phyloP scores from a whole-genome alignment of 2,329 filamentous ascomycete species.

The Claviceps sp. region DNA sequence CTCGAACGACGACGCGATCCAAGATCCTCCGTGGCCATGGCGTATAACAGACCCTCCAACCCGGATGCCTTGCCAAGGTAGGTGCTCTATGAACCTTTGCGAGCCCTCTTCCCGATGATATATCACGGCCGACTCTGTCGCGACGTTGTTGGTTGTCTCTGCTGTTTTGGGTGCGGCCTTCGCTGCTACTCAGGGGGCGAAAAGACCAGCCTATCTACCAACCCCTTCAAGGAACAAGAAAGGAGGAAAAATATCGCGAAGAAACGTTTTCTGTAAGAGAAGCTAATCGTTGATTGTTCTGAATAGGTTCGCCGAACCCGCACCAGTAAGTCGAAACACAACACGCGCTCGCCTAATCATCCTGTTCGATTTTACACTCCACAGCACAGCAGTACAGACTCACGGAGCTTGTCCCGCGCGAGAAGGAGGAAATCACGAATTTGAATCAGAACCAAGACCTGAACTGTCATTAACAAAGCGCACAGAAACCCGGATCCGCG shows the following conservation, averaged over 20 bases:
- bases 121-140: background rate
- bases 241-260: background rate
- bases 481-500: conserved; percentile 23
- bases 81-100: conserved; percentile 20
- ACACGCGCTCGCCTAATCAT: conserved; percentile 3
- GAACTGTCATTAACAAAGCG: background rate
- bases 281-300: background rate
- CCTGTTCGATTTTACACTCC: background rate
- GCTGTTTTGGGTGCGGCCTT: background rate
- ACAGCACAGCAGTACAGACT: too few relatives aligned
- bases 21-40: conserved; percentile 43
- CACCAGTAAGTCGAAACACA: conserved; percentile 37
- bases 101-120: background rate
- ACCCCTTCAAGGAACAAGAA: background rate
- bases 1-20: too few relatives aligned
- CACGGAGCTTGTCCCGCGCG: too few relatives aligned
- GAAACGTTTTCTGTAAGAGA: background rate
- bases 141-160: conserved; percentile 1
- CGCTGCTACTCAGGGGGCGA: background rate
- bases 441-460: too few relatives aligned
- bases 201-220: background rate
- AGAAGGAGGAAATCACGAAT: too few relatives aligned
- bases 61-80: conserved; percentile 89
- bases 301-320: conserved; percentile 58
- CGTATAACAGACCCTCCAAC: conserved; percentile 87